phyloP scores from a whole-genome alignment of 1,284 basidiomycete genomes.

The Trichosporon sp. region DNA sequence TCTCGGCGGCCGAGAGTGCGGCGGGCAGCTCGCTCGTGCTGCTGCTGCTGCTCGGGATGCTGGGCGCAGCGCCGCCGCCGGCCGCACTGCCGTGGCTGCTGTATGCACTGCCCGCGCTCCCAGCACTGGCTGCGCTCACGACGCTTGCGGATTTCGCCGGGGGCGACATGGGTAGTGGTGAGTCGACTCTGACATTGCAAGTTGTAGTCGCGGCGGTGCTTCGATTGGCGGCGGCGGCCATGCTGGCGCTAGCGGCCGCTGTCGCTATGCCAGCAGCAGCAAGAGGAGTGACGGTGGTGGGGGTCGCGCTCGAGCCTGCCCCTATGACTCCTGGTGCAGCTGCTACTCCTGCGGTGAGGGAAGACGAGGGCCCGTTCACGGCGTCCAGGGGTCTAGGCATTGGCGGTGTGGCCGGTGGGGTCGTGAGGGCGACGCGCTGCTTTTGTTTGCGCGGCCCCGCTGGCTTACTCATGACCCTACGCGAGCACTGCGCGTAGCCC shows the following conservation, averaged over 20 bases:
- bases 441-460: constrained; percentile 1
- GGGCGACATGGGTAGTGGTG: neutral
- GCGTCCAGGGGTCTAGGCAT: constrained; percentile 5
- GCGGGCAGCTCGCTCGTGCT: constrained; percentile 8
- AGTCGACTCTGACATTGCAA: constrained; percentile 2
- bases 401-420: constrained; percentile 1
- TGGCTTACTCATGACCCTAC: constrained; percentile 3
- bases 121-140: neutral
- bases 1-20: constrained; percentile 15
- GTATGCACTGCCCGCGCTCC: neutral
- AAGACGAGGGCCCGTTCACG: constrained; percentile 11
- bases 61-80: constrained; percentile 3
- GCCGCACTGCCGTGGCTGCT: neutral
- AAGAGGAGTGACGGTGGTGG: no score
- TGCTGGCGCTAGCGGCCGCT: neutral
- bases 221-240: neutral
- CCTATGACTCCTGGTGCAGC: no score
- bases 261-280: neutral
- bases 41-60: constrained; percentile 4
- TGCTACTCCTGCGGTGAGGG: no score
- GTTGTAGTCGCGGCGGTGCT: neutral
- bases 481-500: constrained; percentile 1
- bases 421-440: constrained; percentile 1
- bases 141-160: neutral
- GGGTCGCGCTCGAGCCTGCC: constrained; percentile 17